Conservation (phyloP, 2,329 filamentous ascomycete genomes). For the Mycosphaerella arachidis region DNA sequence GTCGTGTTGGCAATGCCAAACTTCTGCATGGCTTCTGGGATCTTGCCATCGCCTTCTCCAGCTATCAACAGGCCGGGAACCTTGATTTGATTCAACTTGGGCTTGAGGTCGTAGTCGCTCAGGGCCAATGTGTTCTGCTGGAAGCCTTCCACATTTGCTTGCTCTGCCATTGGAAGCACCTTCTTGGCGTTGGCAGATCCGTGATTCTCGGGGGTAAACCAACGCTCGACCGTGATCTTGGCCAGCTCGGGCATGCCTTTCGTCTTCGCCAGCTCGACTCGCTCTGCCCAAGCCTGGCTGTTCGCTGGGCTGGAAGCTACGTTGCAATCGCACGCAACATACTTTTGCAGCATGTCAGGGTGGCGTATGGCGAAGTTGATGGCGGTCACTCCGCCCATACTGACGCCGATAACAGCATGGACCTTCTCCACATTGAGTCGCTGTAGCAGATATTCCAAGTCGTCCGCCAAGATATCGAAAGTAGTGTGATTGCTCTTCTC, state of each 20-base stretch:
- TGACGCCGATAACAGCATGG: conserved; percentile 68
- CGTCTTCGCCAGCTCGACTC: conserved; percentile 56
- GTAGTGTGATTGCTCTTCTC: conserved; percentile 42
- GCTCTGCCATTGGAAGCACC: conserved; percentile 65
- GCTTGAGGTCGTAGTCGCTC: conserved; percentile 65
- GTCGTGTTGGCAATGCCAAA: conserved; percentile 54
- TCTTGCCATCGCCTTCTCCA: conserved; percentile 66
- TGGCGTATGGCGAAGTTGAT: conserved; percentile 67
- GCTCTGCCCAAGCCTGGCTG: conserved; percentile 72
- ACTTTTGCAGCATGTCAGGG: conserved; percentile 54
- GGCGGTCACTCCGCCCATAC: conserved; percentile 73
- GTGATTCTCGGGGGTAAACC: conserved; percentile 64
- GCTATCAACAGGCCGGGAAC: conserved; percentile 66
- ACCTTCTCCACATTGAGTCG: conserved; percentile 65
- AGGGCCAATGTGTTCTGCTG: conserved; percentile 63
- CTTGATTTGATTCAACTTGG: conserved; percentile 49
- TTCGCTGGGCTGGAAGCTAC: conserved; percentile 67
- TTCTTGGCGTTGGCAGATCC: conserved; percentile 52
- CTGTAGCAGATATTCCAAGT: conserved; percentile 62
- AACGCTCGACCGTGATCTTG: conserved; percentile 65
- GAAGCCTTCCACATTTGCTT: conserved; percentile 68
- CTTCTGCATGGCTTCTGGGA: conserved; percentile 72
- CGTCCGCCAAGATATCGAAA: conserved; percentile 63
- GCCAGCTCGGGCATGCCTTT: conserved; percentile 53
- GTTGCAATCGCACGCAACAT: conserved; percentile 77